Percentiles rank a stretch among this genome's conserved stretches.
These are phyloP conservation scores for Coelastrella sp. DNA, from an alignment of 139 green algal genomes.

Conservation along the genomic window DNA sequence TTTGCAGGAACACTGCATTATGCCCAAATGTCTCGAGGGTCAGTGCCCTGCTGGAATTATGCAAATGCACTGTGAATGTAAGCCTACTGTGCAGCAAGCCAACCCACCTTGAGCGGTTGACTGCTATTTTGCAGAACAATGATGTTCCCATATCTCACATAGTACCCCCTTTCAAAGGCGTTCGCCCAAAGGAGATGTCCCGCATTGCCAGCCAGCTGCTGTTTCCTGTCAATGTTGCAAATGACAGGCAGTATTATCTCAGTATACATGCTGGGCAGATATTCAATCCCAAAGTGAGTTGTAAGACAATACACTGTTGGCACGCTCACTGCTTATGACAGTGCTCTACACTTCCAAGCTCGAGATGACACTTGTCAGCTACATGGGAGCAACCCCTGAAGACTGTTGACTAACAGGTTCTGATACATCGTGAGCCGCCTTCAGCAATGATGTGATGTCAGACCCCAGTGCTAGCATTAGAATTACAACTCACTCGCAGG, in stretches of 20 bases:
- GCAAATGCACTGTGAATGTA: neutral
- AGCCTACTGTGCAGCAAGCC: neutral
- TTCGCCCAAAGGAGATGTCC: neutral
- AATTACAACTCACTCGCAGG: neutral
- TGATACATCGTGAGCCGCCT: too few species aligned
- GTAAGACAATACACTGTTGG: neutral
- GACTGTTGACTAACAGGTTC: neutral
- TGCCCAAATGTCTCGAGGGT: too few species aligned
- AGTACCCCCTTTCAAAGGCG: constrained; percentile 59
- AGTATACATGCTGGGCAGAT: constrained; percentile 38
- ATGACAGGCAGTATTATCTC: constrained; percentile 80
- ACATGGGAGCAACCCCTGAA: neutral
- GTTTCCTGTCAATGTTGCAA: constrained; percentile 53
- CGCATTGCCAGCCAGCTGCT: constrained; percentile 33
- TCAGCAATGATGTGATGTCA: too few species aligned
- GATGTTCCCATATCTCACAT: constrained; percentile 62
- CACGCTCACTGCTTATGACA: neutral
- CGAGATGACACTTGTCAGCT: too few species aligned
- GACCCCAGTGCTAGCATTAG: neutral
- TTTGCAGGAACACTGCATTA: too few species aligned
- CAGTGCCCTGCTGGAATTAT: neutral
- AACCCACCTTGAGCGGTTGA: neutral
- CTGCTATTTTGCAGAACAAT: constrained; percentile 61
- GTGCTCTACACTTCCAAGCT: neutral
- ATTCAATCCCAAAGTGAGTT: neutral